Evolutionary conservation across 2,329 filamentous ascomycete genomes (phyloP).

Genomic region (Zelopaecilomyces penicillatus): DNA sequence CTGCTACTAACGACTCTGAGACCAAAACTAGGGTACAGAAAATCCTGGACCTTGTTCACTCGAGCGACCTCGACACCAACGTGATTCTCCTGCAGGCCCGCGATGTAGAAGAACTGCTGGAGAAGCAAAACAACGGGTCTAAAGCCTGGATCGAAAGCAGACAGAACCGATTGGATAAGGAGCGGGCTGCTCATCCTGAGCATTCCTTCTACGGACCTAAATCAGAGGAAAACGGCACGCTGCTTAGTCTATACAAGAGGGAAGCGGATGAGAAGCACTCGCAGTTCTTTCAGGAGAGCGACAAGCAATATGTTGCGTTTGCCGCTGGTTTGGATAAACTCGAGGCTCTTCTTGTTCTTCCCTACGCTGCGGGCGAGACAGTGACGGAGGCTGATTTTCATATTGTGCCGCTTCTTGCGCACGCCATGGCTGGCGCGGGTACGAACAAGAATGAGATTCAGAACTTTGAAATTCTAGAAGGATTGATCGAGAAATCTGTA

Average conservation of each 20-base stretch:
- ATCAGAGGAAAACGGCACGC: constrained; percentile 7
- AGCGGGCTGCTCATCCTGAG: constrained; percentile 6
- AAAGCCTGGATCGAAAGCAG: constrained; percentile 5
- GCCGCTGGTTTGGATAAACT: constrained; percentile 10
- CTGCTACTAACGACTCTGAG: background rate
- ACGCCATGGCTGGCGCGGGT: constrained; percentile 8
- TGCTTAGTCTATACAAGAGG: constrained; percentile 7
- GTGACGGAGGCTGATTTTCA: constrained; percentile 13
- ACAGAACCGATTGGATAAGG: constrained; percentile 10
- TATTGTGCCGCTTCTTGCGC: constrained; percentile 11
- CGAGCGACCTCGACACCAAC: constrained; percentile 8
- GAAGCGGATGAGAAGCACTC: constrained; percentile 4
- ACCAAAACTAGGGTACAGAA: constrained; percentile 4
- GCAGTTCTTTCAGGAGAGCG: constrained; percentile 7
- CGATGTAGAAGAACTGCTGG: constrained; percentile 6
- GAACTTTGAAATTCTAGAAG: constrained; percentile 5
- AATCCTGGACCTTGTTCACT: constrained; percentile 13
- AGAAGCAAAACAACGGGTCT: background rate
- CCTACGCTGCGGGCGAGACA: constrained; percentile 11
- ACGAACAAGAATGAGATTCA: background rate
- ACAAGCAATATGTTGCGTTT: constrained; percentile 4
- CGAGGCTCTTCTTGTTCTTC: constrained; percentile 10
- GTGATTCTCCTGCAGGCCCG: constrained; percentile 10
- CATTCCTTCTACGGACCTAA: constrained; percentile 14
- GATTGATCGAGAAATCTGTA: background rate